phyloP scores from a whole-genome alignment of 108 stramenopile genomes.

The Halocafeteria seosinensis region DNA sequence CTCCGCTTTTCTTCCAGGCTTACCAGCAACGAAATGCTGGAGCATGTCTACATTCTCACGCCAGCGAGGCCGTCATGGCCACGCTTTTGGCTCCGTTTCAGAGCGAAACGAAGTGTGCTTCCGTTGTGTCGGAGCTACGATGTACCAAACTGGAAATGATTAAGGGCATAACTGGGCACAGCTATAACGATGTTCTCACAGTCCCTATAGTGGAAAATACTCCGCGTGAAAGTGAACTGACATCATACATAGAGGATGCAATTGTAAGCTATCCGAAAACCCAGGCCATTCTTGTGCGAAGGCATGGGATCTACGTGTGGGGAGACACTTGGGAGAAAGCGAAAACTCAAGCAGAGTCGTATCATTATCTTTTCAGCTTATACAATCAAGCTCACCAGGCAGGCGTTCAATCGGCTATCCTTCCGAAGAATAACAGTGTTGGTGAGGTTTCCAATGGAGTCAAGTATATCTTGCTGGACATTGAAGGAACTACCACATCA shows the following conservation, averaged over 20 bases:
- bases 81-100: constrained; percentile 64
- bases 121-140: constrained; percentile 19
- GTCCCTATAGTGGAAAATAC: constrained; percentile 91
- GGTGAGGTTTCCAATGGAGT: too few species aligned
- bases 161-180: constrained; percentile 73
- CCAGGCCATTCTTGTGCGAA: constrained; percentile 71
- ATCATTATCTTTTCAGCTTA: constrained; percentile 74
- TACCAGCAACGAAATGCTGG: constrained; percentile 50
- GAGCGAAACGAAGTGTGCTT: too few species aligned
- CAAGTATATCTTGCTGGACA: constrained; percentile 71
- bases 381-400: constrained; percentile 48
- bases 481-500: constrained; percentile 76
- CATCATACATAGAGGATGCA: constrained; percentile 55
- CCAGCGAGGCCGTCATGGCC: constrained; percentile 58
- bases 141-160: constrained; percentile 88
- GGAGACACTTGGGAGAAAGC: constrained; percentile 87
- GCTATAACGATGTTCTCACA: constrained; percentile 62
- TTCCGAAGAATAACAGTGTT: constrained; percentile 18
- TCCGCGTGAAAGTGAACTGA: constrained; percentile 64
- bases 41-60: constrained; percentile 63
- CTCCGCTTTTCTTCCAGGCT: constrained; percentile 69
- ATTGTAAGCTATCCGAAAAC: constrained; percentile 57
- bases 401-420: constrained; percentile 21
- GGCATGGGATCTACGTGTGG: constrained; percentile 85
- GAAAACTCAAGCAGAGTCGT: constrained; percentile 79